A percentile compares a stretch with the other conserved stretches of the same genome.
phyloP scores from a whole-genome alignment of 2,329 filamentous ascomycete genomes.

The Botryotinia convoluta region DNA sequence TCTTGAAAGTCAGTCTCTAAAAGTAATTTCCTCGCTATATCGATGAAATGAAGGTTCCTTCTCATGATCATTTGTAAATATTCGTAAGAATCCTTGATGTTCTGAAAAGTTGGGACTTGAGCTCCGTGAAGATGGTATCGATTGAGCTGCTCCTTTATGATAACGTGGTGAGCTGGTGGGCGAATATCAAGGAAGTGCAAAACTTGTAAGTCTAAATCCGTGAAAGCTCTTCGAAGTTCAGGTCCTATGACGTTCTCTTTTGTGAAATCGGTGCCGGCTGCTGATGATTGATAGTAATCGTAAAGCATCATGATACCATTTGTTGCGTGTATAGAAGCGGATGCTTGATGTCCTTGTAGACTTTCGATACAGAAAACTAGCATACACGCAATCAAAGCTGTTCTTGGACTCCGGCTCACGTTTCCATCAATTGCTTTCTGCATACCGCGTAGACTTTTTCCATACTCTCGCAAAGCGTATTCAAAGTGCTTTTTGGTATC shows the following conservation, averaged over 20 bases:
- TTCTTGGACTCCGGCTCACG: conserved; percentile 6
- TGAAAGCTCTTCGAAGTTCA: conserved; percentile 4
- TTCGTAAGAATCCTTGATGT: conserved; percentile 13
- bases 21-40: neutral
- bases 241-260: neutral
- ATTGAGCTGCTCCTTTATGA: conserved; percentile 8
- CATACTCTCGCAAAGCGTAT: conserved; percentile 20
- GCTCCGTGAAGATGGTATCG: neutral
- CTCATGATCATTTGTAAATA: conserved; percentile 23
- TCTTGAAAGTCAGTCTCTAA: neutral
- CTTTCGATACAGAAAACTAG: conserved; percentile 23
- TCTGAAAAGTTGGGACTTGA: conserved; percentile 7
- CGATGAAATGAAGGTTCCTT: conserved; percentile 22
- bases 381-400: conserved; percentile 19
- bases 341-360: conserved; percentile 20
- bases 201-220: conserved; percentile 19
- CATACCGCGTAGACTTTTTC: conserved; percentile 16
- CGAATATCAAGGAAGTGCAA: conserved; percentile 18
- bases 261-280: neutral
- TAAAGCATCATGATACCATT: conserved; percentile 14
- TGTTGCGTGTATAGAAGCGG: conserved; percentile 17
- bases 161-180: neutral
- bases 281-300: neutral
- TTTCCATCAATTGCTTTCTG: conserved; percentile 2
- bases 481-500: conserved; percentile 5